phyloP scores from a whole-genome alignment of 1,284 basidiomycete genomes.

The Malassezia caprae region DNA sequence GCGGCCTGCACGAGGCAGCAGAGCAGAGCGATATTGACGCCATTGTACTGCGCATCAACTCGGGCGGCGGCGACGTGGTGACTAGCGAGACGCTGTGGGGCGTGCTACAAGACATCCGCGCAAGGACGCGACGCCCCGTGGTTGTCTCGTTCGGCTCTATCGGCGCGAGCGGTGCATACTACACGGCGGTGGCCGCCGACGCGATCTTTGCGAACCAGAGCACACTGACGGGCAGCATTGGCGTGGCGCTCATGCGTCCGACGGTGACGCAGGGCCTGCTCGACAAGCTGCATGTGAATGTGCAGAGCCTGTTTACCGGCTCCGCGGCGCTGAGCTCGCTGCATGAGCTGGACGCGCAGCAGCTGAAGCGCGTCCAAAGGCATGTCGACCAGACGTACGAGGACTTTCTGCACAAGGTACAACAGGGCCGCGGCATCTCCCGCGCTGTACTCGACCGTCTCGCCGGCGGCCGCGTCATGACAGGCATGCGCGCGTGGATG shows the following conservation, averaged over 20 bases:
- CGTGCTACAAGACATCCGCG: slow-evolving; percentile 46
- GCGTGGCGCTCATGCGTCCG: slow-evolving; percentile 49
- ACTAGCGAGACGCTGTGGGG: slow-evolving; percentile 50
- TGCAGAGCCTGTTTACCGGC: slow-evolving; percentile 50
- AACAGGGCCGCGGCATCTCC: slow-evolving; percentile 47
- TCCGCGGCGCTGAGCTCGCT: slow-evolving; percentile 44
- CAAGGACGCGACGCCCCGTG: slow-evolving; percentile 48
- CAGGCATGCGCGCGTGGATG: slow-evolving; percentile 48
- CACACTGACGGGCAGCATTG: slow-evolving; percentile 50
- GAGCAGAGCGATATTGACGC: slow-evolving; percentile 48
- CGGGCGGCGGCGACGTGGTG: slow-evolving; percentile 50
- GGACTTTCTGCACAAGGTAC: slow-evolving; percentile 44
- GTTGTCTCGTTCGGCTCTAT: slow-evolving; percentile 50
- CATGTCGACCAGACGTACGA: slow-evolving; percentile 50
- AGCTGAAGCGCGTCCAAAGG: slow-evolving; percentile 36
- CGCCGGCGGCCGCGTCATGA: slow-evolving; percentile 51
- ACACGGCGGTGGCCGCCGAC: slow-evolving; percentile 40
- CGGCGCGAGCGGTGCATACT: slow-evolving; percentile 50
- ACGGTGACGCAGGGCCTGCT: slow-evolving; percentile 49
- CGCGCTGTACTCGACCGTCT: slow-evolving; percentile 47
- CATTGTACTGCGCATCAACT: slow-evolving; percentile 50
- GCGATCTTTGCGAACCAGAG: slow-evolving; percentile 47
- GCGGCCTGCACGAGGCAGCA: slow-evolving; percentile 49
- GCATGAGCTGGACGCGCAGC: slow-evolving; percentile 41
- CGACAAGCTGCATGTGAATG: slow-evolving; percentile 47